Conservation (phyloP, 768 basidiomycete genomes). For the Mycena floridula region DNA sequence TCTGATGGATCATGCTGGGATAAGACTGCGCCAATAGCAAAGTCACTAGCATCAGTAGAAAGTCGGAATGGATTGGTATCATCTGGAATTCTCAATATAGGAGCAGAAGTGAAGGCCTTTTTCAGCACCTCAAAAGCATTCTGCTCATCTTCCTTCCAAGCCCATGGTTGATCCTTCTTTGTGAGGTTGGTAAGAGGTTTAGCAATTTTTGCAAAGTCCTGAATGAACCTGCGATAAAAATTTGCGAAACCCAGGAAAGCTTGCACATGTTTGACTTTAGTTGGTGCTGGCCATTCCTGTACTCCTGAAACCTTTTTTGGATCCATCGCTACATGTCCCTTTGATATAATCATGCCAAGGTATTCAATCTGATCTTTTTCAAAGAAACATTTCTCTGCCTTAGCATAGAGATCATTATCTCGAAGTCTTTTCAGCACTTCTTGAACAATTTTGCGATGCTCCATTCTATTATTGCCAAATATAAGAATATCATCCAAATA, state of each 20-base stretch:
- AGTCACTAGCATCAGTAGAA: conserved; percentile 25
- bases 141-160: conserved; percentile 10
- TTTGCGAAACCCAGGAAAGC: conserved; percentile 39
- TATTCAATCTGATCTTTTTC: conserved; percentile 7
- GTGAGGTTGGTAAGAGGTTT: conserved; percentile 23
- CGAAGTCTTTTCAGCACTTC: conserved; percentile 13
- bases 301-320: conserved; percentile 31
- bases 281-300: conserved; percentile 29
- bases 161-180: conserved; percentile 15
- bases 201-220: conserved; percentile 25
- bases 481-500: conserved; percentile 29
- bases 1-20: conserved; percentile 16
- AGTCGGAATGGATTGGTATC: conserved; percentile 11
- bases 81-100: conserved; percentile 15
- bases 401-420: conserved; percentile 15
- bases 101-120: conserved; percentile 18
- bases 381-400: conserved; percentile 22
- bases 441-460: conserved; percentile 8
- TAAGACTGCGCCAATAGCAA: conserved; percentile 20
- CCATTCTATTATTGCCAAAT: conserved; percentile 5
- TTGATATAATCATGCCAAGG: conserved; percentile 8
- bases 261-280: conserved; percentile 25
- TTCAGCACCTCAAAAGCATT: conserved; percentile 24
- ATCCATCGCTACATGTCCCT: conserved; percentile 22
- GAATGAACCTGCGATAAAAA: conserved; percentile 37